Evolutionary conservation across 805 yeast species (phyloP).

Genomic region (Yarrowia bubula): DNA sequence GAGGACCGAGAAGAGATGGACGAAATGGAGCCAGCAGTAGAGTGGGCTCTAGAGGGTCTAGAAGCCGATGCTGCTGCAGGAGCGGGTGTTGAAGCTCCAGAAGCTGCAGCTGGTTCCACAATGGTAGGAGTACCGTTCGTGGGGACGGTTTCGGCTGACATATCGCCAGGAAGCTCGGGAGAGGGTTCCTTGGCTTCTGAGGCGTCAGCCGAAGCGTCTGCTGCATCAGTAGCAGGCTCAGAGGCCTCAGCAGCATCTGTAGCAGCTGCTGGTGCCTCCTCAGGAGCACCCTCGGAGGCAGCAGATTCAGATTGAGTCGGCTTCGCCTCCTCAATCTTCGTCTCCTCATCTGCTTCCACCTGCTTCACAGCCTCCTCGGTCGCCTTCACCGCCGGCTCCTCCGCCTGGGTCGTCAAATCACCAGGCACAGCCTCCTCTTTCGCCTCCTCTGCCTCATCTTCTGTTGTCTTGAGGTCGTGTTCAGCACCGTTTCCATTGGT

Average conservation of each 20-base stretch:
- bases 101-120: background rate
- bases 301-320: background rate
- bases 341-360: background rate
- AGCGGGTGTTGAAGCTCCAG: background rate
- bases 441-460: constrained; percentile 12
- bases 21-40: constrained; percentile 34
- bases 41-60: background rate
- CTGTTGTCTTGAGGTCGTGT: background rate
- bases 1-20: constrained; percentile 35
- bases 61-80: background rate
- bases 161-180: background rate
- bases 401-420: constrained; percentile 16
- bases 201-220: background rate
- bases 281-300: background rate
- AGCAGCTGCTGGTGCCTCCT: background rate
- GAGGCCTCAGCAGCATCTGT: too few relatives aligned
- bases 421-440: constrained; percentile 25
- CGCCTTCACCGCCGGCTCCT: constrained; percentile 17
- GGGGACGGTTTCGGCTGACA: background rate
- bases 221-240: background rate
- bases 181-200: too few relatives aligned
- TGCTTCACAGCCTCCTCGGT: constrained; percentile 13
- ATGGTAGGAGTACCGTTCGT: background rate
- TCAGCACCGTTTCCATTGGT: background rate
- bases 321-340: background rate